These are phyloP conservation scores for Citrus sinensis DNA, from an alignment of 345 rosid genomes.

Conservation along the genomic window DVS_A1.0 CM039168.1:24514501-24515000, in stretches of 20 bases:
- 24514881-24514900: background rate
- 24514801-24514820: background rate
- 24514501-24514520: background rate
- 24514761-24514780: too few species aligned
- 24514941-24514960: background rate
- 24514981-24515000: background rate
- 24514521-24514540: background rate
- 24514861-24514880: too few species aligned
- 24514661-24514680: too few species aligned
- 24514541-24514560: background rate
- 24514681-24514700: background rate
- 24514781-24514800: background rate
- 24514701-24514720: background rate
- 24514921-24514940: background rate
- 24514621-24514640: background rate
- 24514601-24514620: background rate
- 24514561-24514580: background rate
- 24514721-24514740: background rate
- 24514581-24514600: background rate
- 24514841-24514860: background rate
- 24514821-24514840: background rate
- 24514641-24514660: background rate
- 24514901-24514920: background rate
- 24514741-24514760: background rate
- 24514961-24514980: background rate